These are phyloP conservation scores for Pleurotus eryngii DNA, from an alignment of 768 basidiomycete species.

Conservation along the genomic window DNA sequence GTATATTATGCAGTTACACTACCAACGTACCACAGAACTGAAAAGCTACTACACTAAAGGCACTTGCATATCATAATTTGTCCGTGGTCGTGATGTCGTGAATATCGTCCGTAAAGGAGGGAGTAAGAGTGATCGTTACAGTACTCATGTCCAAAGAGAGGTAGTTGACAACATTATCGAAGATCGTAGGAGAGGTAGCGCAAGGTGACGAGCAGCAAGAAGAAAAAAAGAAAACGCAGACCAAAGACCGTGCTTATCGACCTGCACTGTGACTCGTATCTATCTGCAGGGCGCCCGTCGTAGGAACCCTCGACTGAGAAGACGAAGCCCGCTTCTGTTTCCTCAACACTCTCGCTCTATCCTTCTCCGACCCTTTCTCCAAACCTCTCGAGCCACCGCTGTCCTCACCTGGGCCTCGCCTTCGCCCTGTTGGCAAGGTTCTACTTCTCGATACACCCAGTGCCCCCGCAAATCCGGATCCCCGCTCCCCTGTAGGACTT, in stretches of 20 bases:
- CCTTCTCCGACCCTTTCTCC: conserved; percentile 18
- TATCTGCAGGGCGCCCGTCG: not conserved
- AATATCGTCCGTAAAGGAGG: not conserved
- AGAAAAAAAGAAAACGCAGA: too few species aligned
- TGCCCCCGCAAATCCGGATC: conserved; percentile 23
- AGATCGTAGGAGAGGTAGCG: too few species aligned
- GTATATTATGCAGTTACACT: not conserved
- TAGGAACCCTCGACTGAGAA: conserved; percentile 25
- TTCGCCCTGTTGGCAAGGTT: conserved; percentile 55
- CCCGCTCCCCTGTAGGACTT: conserved; percentile 28
- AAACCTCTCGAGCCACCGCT: conserved; percentile 9
- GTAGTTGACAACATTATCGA: not conserved
- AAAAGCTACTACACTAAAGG: not conserved
- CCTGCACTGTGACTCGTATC: conserved; percentile 2
- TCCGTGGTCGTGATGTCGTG: not conserved
- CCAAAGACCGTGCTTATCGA: not conserved
- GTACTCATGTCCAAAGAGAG: not conserved
- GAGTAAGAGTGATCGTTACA: not conserved
- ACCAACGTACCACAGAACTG: not conserved
- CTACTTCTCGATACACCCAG: conserved; percentile 55
- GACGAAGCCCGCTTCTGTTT: conserved; percentile 51
- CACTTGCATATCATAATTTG: not conserved
- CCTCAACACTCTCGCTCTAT: conserved; percentile 41
- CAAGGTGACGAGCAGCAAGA: too few species aligned
- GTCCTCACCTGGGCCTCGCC: conserved; percentile 20